Conservation (phyloP, 306 rosid genomes). For the Glycine latifolia region DNA sequence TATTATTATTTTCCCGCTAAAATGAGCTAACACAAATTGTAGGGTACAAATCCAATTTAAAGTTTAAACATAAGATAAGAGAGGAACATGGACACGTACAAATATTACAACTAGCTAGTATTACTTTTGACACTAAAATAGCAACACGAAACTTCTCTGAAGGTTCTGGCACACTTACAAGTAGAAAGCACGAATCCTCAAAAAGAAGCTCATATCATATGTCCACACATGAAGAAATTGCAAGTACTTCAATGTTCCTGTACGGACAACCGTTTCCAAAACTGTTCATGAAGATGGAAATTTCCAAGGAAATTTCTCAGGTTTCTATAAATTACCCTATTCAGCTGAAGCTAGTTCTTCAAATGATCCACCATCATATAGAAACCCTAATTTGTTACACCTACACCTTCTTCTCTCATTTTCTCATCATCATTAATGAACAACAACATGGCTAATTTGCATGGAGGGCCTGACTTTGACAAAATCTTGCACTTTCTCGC, state of each 20-base stretch:
- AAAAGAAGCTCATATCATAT: neutral
- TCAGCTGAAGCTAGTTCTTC: slow-evolving; percentile 22
- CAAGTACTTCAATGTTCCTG: slow-evolving; percentile 39
- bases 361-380: slow-evolving; percentile 33
- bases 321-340: slow-evolving; percentile 34
- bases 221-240: neutral
- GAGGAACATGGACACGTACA: neutral
- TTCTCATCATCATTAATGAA: neutral
- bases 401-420: no score
- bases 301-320: slow-evolving; percentile 49
- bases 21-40: no score
- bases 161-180: slow-evolving; percentile 36
- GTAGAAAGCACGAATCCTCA: no score
- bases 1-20: no score
- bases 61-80: neutral
- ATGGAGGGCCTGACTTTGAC: slow-evolving; percentile 35
- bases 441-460: slow-evolving; percentile 24
- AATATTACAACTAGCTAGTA: neutral
- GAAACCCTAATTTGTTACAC: neutral
- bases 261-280: no score
- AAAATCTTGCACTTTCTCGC: slow-evolving; percentile 49
- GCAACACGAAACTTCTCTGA: slow-evolving; percentile 47
- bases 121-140: slow-evolving; percentile 21
- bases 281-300: slow-evolving; percentile 35
- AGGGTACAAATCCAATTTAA: no score